Evolutionary conservation across 2,329 filamentous ascomycete genomes (phyloP), one percentile per base, ranked within the genome.

Genomic region (Fusarium piperis): DNA sequence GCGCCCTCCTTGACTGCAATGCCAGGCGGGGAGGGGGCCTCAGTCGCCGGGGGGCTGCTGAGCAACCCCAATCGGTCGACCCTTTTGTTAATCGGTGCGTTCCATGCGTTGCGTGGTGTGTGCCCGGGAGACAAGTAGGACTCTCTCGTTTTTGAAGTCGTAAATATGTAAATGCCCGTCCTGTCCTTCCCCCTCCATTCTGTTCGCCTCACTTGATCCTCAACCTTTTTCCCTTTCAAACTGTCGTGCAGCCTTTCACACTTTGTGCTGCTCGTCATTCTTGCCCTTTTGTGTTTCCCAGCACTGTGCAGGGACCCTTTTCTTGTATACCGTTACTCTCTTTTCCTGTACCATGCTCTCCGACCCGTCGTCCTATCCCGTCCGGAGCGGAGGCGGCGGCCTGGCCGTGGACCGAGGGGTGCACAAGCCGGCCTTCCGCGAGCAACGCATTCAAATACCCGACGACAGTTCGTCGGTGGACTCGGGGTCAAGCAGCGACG

Each of bases 401-500:
- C 30, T 58, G 23, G 28, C 39, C 10, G 67, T 72, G 61, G 69
- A 71, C 23, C 12, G 20, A 15, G 18, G 39, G 7, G 11, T 44
- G 39, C 20, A 44, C 39, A 48, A 48, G 26, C 44, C 44, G 23
- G 44, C 11, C 44, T 48, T 48, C 26, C 44, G 44, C 6, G 55
- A 55, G 11, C 26, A 28, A 7, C 48, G 48, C 12, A 48, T 73
- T 61, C 70, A 76, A 74, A 76, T 76, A 76, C 66, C 62, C 23
- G 46, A 53, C 10, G 70, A 73, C 8, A 53, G 52, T 41, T 68
- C 68, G 2, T 71, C 68, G 20, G 58, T 72, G 10, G 61, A 64
- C 28, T 76, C 71, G 35, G 67, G 69, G 13, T 51, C 70, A 63
- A 74, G 66, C 63, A 72, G 65, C 62, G 70, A 76, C 52, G 23